phyloP scores from a whole-genome alignment of 345 rosid genomes.

The Eutrema yunnanense region DNA sequence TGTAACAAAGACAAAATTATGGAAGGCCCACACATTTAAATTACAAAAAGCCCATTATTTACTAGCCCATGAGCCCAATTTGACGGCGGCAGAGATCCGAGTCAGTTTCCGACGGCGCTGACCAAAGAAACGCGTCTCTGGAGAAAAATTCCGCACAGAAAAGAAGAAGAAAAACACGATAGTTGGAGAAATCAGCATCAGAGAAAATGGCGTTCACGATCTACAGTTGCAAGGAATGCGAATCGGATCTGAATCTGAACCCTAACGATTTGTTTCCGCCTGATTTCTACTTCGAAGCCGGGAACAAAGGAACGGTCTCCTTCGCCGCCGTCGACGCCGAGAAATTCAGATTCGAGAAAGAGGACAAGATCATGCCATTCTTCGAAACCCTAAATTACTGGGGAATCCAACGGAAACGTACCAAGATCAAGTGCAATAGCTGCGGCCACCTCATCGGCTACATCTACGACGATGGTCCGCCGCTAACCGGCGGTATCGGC shows the following conservation, averaged over 20 bases:
- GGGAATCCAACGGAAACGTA: slow-evolving; percentile 75
- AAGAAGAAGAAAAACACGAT: slow-evolving; percentile 5
- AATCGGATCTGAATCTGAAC: slow-evolving; percentile 57
- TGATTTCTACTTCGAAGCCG: slow-evolving; percentile 88
- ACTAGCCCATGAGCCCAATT: not conserved
- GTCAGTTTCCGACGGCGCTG: slow-evolving; percentile 25
- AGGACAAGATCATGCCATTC: slow-evolving; percentile 78
- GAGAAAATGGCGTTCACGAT: slow-evolving; percentile 44
- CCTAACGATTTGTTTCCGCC: slow-evolving; percentile 53
- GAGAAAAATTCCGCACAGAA: not conserved
- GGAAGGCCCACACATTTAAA: not conserved
- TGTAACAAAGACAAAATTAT: not conserved
- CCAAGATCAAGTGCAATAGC: slow-evolving; percentile 59
- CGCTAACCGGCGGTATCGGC: slow-evolving; percentile 52
- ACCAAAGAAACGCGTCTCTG: slow-evolving; percentile 23
- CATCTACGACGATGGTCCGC: slow-evolving; percentile 88
- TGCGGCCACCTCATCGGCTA: slow-evolving; percentile 57
- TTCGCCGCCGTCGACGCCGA: slow-evolving; percentile 65
- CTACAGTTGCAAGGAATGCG: slow-evolving; percentile 72
- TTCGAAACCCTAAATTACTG: slow-evolving; percentile 83
- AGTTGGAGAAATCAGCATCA: not conserved
- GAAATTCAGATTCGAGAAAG: slow-evolving; percentile 66
- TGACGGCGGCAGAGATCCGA: not conserved
- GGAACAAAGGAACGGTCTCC: slow-evolving; percentile 73
- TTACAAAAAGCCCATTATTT: not conserved